Evolutionary conservation across 345 rosid species (phyloP).

Genomic region (Salix viminalis): DNA sequence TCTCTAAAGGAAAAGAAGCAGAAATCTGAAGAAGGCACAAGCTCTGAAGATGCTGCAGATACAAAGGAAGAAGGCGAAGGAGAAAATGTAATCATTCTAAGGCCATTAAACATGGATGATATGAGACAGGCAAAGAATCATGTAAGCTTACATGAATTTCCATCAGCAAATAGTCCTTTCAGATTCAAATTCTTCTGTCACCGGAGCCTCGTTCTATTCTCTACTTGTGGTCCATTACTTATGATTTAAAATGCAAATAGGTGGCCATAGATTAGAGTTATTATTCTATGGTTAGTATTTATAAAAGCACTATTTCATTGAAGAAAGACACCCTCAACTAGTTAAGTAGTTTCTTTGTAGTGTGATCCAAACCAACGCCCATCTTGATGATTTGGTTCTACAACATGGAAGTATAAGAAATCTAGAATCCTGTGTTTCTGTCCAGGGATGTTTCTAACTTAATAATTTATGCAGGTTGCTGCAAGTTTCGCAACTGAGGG

Average conservation of each 20-base stretch:
- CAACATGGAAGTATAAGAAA: neutral
- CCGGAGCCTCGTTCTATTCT: neutral
- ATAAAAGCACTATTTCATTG: neutral
- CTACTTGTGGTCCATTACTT: neutral
- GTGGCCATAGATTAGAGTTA: neutral
- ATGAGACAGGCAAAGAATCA: slow-evolving; percentile 89
- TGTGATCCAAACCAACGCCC: neutral
- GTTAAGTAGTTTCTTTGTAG: neutral
- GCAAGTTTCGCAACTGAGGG: slow-evolving; percentile 89
- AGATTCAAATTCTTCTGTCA: neutral
- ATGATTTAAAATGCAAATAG: neutral
- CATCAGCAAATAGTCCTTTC: neutral
- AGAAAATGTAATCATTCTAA: slow-evolving; percentile 53
- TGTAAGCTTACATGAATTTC: slow-evolving; percentile 34
- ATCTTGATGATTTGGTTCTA: neutral
- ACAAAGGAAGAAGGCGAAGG: slow-evolving; percentile 49
- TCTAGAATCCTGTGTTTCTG: neutral
- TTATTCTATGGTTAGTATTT: neutral
- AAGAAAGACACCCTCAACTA: neutral
- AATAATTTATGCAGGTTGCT: slow-evolving; percentile 52
- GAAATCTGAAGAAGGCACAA: slow-evolving; percentile 57
- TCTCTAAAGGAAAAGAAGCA: slow-evolving; percentile 57
- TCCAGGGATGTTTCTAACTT: neutral
- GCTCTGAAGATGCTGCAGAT: slow-evolving; percentile 40
- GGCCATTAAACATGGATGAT: slow-evolving; percentile 87